Percentiles rank a stretch among this genome's conserved stretches.
Conservation (phyloP, 2,329 filamentous ascomycete species). For the Trichoderma aggressivum region DNA sequence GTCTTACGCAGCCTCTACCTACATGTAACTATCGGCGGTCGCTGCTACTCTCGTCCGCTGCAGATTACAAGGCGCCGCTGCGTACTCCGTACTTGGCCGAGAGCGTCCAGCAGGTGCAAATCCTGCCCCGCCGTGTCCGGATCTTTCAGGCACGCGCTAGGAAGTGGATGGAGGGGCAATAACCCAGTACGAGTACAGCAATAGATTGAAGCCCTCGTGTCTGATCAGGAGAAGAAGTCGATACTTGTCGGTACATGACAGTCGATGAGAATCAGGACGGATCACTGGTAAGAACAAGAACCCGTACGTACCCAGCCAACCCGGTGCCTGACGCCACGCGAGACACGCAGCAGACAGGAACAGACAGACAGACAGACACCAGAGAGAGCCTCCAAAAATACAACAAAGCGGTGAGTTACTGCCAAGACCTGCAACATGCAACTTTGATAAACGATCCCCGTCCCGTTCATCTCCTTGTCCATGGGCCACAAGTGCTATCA, state of each 20-base stretch:
- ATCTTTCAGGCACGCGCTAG: neutral
- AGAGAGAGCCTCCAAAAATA: conserved; percentile 22
- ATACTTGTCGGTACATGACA: neutral
- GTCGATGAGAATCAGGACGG: neutral
- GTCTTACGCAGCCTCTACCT: neutral
- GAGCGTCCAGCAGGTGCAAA: neutral
- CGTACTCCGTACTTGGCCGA: neutral
- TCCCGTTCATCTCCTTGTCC: neutral
- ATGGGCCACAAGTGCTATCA: neutral
- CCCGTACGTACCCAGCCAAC: neutral
- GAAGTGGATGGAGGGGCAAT: neutral
- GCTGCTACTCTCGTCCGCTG: neutral
- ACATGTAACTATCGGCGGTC: neutral
- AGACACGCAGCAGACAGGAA: neutral
- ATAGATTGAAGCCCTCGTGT: neutral
- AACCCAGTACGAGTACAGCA: neutral
- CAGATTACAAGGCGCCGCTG: neutral
- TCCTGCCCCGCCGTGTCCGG: neutral
- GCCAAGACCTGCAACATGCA: conserved; percentile 19
- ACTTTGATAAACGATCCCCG: neutral
- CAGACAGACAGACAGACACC: neutral
- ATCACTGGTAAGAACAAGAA: neutral
- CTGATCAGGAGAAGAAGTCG: neutral
- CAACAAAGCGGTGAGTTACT: conserved; percentile 29
- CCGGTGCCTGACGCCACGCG: neutral